Conservation (phyloP, 2,329 filamentous ascomycete genomes). For the Alternaria triticimaculans region DNA sequence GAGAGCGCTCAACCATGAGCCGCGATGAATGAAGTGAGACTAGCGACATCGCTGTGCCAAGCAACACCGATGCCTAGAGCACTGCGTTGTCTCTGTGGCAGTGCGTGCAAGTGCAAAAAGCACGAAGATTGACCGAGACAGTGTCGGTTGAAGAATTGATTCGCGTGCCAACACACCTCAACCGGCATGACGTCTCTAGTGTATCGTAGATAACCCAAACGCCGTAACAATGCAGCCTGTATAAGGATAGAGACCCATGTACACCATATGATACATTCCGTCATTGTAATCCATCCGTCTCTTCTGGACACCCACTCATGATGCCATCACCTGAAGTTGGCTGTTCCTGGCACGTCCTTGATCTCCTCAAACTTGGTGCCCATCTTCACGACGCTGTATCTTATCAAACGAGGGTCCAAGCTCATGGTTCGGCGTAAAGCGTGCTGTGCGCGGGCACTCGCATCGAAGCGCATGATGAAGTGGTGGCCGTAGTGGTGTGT, state of each 20-base stretch:
- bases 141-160: not conserved
- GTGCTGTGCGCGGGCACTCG: conserved; percentile 74
- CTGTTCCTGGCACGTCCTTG: conserved; percentile 62
- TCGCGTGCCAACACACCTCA: not conserved
- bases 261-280: not conserved
- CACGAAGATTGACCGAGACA: not conserved
- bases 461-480: conserved; percentile 97
- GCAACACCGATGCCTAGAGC: not conserved
- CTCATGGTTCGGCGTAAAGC: conserved; percentile 76
- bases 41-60: not conserved
- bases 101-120: not conserved
- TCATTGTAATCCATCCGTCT: not conserved
- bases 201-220: not conserved
- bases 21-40: not conserved
- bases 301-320: not conserved
- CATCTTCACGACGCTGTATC: conserved; percentile 85
- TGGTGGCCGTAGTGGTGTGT: conserved; percentile 88
- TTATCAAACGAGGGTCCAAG: conserved; percentile 89
- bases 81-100: not conserved
- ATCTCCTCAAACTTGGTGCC: conserved; percentile 71
- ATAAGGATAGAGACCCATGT: not conserved
- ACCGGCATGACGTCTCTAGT: not conserved
- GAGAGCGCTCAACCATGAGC: not conserved
- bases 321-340: conserved; percentile 51
- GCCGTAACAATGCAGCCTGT: not conserved